A percentile compares a stretch with the other conserved stretches of the same genome.
Conservation (phyloP, 2,329 filamentous ascomycete species). For the Sclerotinia nivalis region DNA sequence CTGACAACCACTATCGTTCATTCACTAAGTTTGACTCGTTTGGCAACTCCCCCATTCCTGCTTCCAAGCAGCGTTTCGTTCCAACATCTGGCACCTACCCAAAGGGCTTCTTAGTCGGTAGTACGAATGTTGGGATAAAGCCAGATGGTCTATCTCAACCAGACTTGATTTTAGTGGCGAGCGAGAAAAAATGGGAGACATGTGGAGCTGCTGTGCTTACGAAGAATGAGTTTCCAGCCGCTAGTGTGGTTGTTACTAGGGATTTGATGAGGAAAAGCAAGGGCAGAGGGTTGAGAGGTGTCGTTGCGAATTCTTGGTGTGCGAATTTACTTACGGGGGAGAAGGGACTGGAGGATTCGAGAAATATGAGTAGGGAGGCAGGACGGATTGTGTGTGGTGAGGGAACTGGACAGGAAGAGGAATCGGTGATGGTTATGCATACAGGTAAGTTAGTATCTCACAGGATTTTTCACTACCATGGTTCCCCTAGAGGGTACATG, state of each 20-base stretch:
- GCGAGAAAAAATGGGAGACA: background rate
- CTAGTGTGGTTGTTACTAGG: conserved; percentile 83
- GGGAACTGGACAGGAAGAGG: background rate
- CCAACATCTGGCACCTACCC: conserved; percentile 65
- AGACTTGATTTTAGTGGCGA: conserved; percentile 2
- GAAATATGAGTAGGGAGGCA: background rate
- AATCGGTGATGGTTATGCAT: conserved; percentile 5
- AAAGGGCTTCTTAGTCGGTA: background rate
- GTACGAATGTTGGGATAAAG: background rate
- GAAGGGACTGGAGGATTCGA: background rate
- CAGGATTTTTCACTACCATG: background rate
- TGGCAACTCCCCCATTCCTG: conserved; percentile 54
- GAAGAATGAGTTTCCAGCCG: conserved; percentile 96
- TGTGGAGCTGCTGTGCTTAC: conserved; percentile 80
- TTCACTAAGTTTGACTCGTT: conserved; percentile 22
- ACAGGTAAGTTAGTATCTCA: background rate
- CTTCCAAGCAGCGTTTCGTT: conserved; percentile 82
- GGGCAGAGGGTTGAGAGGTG: background rate
- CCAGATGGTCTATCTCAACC: background rate
- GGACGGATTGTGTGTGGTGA: background rate
- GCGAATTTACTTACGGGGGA: background rate
- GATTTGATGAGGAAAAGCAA: conserved; percentile 60
- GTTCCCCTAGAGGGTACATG: background rate
- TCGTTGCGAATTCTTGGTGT: conserved; percentile 7
- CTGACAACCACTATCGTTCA: background rate